Conservation (phyloP, 306 rosid genomes). For the Glycine tomentella region DNA sequence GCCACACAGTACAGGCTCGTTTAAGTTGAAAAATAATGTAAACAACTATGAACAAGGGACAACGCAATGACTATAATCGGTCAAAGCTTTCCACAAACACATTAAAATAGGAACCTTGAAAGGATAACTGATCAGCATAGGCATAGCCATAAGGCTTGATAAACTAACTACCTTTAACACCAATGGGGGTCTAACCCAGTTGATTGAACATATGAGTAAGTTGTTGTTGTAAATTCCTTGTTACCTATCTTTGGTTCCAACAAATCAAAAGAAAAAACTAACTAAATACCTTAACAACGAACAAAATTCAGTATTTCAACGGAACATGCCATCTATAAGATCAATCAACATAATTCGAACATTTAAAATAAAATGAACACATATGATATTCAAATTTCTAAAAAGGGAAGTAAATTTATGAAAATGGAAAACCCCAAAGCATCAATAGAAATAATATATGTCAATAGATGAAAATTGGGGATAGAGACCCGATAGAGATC, state of each 20-base stretch:
- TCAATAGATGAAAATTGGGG: no score
- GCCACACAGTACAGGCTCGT: no score
- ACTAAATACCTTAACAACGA: no score
- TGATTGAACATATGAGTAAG: no score
- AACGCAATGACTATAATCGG: not conserved
- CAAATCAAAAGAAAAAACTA: no score
- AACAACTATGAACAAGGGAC: not conserved
- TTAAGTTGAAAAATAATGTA: no score
- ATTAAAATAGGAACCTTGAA: not conserved
- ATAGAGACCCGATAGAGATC: no score
- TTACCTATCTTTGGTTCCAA: no score
- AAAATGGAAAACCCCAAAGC: conserved; percentile 2
- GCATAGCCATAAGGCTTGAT: not conserved
- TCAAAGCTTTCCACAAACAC: not conserved
- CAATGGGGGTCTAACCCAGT: no score
- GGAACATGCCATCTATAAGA: not conserved
- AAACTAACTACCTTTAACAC: no score
- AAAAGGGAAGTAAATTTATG: not conserved
- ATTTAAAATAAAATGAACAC: not conserved
- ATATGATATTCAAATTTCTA: not conserved
- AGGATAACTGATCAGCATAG: not conserved
- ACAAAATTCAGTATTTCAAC: not conserved
- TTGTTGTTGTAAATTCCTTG: no score
- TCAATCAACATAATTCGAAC: not conserved
- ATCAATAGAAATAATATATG: not conserved